Evolutionary conservation across 371 early-diverging fungal species (phyloP), one percentile per base, ranked within the genome.

Genomic region (Syncephalastrum sp.): DNA sequence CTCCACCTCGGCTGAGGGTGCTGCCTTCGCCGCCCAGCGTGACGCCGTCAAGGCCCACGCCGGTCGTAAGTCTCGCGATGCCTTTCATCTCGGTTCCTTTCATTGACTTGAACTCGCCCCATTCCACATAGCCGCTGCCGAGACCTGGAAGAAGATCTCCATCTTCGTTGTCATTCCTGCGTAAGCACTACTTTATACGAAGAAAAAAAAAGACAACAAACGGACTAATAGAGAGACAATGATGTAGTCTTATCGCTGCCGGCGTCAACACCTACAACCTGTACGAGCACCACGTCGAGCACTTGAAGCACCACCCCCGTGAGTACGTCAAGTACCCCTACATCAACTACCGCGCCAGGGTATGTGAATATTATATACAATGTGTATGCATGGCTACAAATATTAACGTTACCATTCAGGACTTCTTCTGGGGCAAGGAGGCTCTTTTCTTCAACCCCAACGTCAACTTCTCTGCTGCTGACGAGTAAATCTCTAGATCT

Each of bases 101-200:
- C 3, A 49, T 49, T 42, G 17, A n/a, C 41, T 47, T 23, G 12
- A 29, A 19, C 24, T 21, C 21, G 21, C 43, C 21, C 21, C 16
- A 16, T 29, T 51, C 54, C 19, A 42, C 25, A 23, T 55, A 77
- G 77, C 68, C 7, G 67, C 78, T 60, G 78, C 78, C 57, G 66
- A 50, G 13, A 78, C 75, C 50, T 78, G 79, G 79, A 75, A 75
- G 68, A 78, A 78, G 68, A 75, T 78, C 53, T 70, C 73, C 54
- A 60, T 75, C 59, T 78, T 69, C 42, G 75, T 78, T 47, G 57
- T 56, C 51, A 75, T 73, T 68, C 79, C 79, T 63, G 65, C 69
- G 78, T 78, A 78, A 63, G 74, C 52, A 41, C 4, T 6, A 46
- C 6, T 16, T 24, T 5, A 19, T 17, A 4, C 59, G 7, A 33